Conservation (phyloP, 257 asterid species). For the Rehmannia glutinosa region DNA sequence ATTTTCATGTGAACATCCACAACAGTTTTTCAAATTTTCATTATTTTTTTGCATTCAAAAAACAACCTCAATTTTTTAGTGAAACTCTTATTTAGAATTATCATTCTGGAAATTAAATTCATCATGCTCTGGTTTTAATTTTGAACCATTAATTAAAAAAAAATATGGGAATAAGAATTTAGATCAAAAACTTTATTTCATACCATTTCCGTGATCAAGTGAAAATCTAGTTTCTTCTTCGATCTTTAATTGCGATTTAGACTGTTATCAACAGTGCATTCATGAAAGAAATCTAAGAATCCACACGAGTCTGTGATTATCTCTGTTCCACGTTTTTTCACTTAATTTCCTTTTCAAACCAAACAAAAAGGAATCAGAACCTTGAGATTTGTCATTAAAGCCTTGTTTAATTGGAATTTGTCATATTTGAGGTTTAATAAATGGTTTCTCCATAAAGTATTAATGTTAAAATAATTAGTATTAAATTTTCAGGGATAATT, state of each 20-base stretch:
- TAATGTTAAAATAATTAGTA: too few species aligned
- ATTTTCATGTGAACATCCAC: background rate
- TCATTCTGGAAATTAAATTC: too few species aligned
- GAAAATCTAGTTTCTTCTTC: background rate
- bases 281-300: constrained; percentile 14
- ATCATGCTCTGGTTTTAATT: too few species aligned
- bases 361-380: background rate
- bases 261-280: constrained; percentile 10
- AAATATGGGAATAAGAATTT: too few species aligned
- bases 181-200: too few species aligned
- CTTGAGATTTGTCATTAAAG: background rate
- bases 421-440: too few species aligned
- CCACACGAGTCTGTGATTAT: constrained; percentile 15
- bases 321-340: constrained; percentile 11
- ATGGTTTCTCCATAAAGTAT: too few species aligned
- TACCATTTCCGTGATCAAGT: background rate
- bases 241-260: constrained; percentile 11
- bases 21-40: background rate
- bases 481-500: too few species aligned
- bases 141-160: too few species aligned
- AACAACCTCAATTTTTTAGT: too few species aligned
- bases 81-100: too few species aligned
- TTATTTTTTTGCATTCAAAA: too few species aligned
- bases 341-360: constrained; percentile 15
- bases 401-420: background rate